Evolutionary conservation across 768 basidiomycete species (phyloP).

Genomic region (Tremella mesenterica): DNA sequence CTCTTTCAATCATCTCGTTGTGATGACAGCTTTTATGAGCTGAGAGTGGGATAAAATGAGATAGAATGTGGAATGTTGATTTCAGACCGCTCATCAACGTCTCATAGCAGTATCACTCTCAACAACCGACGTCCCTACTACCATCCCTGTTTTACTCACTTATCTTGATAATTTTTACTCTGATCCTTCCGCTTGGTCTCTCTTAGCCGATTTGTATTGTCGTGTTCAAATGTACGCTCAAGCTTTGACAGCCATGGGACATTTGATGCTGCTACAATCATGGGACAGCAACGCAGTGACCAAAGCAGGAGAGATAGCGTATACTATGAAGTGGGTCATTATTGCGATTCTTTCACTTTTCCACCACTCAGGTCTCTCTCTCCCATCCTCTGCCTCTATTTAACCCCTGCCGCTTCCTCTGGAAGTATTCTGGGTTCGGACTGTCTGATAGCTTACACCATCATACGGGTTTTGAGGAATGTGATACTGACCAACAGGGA

Average conservation of each 20-base stretch:
- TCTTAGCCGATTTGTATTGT: constrained; percentile 42
- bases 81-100: constrained; percentile 42
- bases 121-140: constrained; percentile 2
- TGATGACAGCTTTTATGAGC: neutral
- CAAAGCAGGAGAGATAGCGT: constrained; percentile 32
- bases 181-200: constrained; percentile 42
- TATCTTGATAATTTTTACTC: constrained; percentile 45
- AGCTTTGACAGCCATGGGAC: constrained; percentile 27
- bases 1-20: neutral
- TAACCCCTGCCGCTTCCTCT: neutral
- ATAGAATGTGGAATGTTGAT: too few species aligned
- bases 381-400: neutral
- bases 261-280: constrained; percentile 29
- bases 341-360: neutral
- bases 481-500: constrained; percentile 22
- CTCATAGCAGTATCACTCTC: constrained; percentile 34
- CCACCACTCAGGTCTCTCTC: neutral
- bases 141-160: constrained; percentile 30
- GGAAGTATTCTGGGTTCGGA: neutral
- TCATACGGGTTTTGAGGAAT: neutral
- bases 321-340: constrained; percentile 34
- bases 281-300: constrained; percentile 31
- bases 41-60: too few species aligned
- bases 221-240: constrained; percentile 33
- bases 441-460: neutral